Evolutionary conservation across 805 yeast species (phyloP).

Genomic region (Candida glaebosa): DNA sequence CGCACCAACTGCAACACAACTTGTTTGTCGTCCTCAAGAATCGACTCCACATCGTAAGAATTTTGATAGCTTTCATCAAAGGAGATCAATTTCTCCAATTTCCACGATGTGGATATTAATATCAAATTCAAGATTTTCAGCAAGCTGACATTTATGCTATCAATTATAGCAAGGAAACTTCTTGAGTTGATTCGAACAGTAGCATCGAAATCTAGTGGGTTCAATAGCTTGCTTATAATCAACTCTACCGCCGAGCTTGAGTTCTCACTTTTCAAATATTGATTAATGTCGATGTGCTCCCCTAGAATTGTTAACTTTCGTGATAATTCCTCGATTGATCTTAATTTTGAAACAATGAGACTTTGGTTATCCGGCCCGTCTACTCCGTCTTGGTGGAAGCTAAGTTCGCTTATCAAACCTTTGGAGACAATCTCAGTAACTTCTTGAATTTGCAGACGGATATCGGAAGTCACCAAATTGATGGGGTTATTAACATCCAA

Average conservation of each 20-base stretch:
- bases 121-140: conserved; percentile 22
- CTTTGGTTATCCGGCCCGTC: not conserved
- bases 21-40: conserved; percentile 18
- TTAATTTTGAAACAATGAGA: not conserved
- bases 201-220: conserved; percentile 17
- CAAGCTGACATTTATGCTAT: conserved; percentile 14
- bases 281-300: conserved; percentile 18
- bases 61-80: conserved; percentile 17
- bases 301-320: not conserved
- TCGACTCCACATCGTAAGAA: conserved; percentile 19
- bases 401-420: not conserved
- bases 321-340: not conserved
- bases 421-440: not conserved
- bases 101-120: conserved; percentile 28
- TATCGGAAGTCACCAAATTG: conserved; percentile 4
- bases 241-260: conserved; percentile 8
- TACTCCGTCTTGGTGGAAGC: not conserved
- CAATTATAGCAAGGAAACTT: conserved; percentile 13
- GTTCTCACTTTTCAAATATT: conserved; percentile 9
- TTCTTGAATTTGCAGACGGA: conserved; percentile 5
- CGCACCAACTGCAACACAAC: conserved; percentile 13
- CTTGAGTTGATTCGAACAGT: conserved; percentile 20
- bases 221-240: conserved; percentile 17
- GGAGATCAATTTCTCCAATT: conserved; percentile 28
- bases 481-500: not conserved